A percentile compares a stretch with the other conserved stretches of the same genome.
These are phyloP conservation scores for Pythium dissotocum DNA, from an alignment of 352 stramenopile genomes.

Conservation along the genomic window DNA sequence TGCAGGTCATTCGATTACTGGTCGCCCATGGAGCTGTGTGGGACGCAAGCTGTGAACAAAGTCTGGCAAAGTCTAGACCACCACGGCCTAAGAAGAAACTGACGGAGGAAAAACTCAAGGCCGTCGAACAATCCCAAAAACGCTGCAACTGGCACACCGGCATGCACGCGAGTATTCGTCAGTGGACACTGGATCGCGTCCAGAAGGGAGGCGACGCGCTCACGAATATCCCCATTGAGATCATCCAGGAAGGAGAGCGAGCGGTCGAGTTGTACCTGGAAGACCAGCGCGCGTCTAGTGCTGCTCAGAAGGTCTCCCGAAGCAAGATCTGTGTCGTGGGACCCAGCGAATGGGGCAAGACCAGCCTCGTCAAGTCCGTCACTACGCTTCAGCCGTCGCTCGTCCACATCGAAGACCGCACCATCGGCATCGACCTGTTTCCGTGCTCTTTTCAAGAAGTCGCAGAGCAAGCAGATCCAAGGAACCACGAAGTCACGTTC, in stretches of 20 bases:
- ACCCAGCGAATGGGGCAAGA: constrained; percentile 33
- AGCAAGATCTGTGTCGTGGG: constrained; percentile 23
- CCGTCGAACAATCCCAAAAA: background rate
- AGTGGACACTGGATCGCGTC: background rate
- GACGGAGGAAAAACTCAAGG: background rate
- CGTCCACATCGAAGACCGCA: constrained; percentile 21
- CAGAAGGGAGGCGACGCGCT: background rate
- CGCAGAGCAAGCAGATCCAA: background rate
- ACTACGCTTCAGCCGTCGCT: constrained; percentile 9
- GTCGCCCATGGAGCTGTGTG: background rate
- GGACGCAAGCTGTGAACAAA: constrained; percentile 1
- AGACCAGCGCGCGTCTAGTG: background rate
- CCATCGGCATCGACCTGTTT: constrained; percentile 34
- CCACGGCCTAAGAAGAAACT: background rate
- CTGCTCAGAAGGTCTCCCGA: constrained; percentile 10
- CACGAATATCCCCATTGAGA: constrained; percentile 7
- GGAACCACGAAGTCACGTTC: background rate
- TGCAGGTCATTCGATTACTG: background rate
- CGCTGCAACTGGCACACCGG: background rate
- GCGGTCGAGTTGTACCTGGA: constrained; percentile 12
- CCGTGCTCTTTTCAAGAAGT: constrained; percentile 18
- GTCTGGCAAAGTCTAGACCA: background rate
- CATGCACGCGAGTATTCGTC: background rate
- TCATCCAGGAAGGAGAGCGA: constrained; percentile 14
- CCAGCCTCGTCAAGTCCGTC: constrained; percentile 33